These are phyloP conservation scores for Coemansia sp. DNA, from an alignment of 192 early-diverging fungal genomes.

Conservation along the genomic window DNA sequence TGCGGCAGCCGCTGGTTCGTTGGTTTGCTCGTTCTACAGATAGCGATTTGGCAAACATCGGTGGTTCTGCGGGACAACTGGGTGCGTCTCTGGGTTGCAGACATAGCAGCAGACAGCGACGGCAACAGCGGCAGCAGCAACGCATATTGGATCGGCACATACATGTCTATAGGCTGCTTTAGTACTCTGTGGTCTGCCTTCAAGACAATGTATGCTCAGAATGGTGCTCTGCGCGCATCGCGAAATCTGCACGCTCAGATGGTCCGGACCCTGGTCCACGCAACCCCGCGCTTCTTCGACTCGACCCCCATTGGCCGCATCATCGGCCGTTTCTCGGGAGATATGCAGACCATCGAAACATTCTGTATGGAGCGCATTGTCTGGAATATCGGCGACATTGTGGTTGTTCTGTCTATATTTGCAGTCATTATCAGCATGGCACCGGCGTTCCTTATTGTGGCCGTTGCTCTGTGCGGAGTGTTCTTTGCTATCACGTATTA, in stretches of 20 bases:
- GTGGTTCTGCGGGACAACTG: constrained; percentile 63
- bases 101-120: not conserved
- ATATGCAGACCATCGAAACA: constrained; percentile 81
- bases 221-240: constrained; percentile 62
- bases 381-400: constrained; percentile 57
- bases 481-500: constrained; percentile 66
- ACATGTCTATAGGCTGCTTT: constrained; percentile 60
- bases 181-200: constrained; percentile 40
- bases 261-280: constrained; percentile 61
- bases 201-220: constrained; percentile 51
- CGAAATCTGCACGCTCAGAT: constrained; percentile 60
- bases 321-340: constrained; percentile 83
- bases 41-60: constrained; percentile 50
- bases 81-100: constrained; percentile 63
- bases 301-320: constrained; percentile 82
- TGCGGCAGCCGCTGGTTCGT: constrained; percentile 66
- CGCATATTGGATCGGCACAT: constrained; percentile 67
- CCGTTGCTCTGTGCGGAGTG: constrained; percentile 56
- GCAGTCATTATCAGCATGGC: constrained; percentile 64
- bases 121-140: constrained; percentile 33
- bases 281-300: constrained; percentile 85
- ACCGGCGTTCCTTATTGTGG: constrained; percentile 73
- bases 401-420: constrained; percentile 60
- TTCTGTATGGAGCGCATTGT: constrained; percentile 54
- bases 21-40: constrained; percentile 50